Conservation (phyloP, 2,329 filamentous ascomycete genomes). For the Phoma sp. region DNA sequence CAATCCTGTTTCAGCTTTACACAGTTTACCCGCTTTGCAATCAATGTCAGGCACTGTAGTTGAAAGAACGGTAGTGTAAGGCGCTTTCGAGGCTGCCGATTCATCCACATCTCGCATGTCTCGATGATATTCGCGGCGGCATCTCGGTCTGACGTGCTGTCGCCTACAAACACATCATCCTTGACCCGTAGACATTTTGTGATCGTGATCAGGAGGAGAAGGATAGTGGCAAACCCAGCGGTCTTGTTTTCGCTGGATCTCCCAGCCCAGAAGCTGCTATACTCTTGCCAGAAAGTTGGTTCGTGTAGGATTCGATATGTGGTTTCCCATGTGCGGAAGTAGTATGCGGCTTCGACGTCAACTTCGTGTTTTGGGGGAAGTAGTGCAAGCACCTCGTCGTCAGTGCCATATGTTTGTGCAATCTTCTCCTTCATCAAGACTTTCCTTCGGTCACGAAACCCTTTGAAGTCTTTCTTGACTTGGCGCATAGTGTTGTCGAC, state of each 20-base stretch:
- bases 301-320: slow-evolving; percentile 60
- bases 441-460: slow-evolving; percentile 40
- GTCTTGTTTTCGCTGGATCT: slow-evolving; percentile 21
- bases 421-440: slow-evolving; percentile 28
- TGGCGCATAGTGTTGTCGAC: slow-evolving; percentile 38
- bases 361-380: slow-evolving; percentile 47
- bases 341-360: slow-evolving; percentile 53
- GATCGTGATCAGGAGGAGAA: slow-evolving; percentile 50
- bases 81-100: slow-evolving; percentile 58
- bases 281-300: slow-evolving; percentile 60
- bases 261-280: slow-evolving; percentile 53
- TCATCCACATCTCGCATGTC: slow-evolving; percentile 51
- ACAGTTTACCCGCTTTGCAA: slow-evolving; percentile 58
- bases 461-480: slow-evolving; percentile 43
- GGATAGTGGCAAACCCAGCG: slow-evolving; percentile 47
- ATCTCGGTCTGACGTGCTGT: slow-evolving; percentile 51
- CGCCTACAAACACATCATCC: slow-evolving; percentile 49
- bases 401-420: slow-evolving; percentile 22
- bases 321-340: slow-evolving; percentile 59
- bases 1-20: slow-evolving; percentile 62
- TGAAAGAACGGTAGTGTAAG: slow-evolving; percentile 58
- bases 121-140: slow-evolving; percentile 48
- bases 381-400: slow-evolving; percentile 44
- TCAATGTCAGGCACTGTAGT: slow-evolving; percentile 57
- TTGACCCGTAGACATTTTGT: slow-evolving; percentile 45